Base-by-base conservation (phyloP, 768 basidiomycete species). In the Suillus variegatus region DNA sequence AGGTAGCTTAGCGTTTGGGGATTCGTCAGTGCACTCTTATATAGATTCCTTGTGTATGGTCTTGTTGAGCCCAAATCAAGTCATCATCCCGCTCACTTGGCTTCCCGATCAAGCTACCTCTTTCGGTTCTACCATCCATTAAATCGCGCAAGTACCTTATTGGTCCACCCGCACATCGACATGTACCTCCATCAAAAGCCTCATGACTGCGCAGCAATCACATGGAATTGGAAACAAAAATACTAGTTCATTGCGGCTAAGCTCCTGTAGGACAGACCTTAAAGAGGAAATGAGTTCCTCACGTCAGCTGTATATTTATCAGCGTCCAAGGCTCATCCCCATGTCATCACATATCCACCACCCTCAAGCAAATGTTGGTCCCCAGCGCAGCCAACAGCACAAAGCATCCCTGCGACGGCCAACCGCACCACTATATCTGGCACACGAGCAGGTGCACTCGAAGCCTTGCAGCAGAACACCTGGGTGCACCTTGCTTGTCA, bases 301-400 rank as follows among this genome's bases (percentile, higher is more conserved):
- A 0, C 36, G 4, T 36, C 36, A 36, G 36, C 36, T 36, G 28
- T 32, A 47, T 43, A 18, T n/a, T 25, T 49, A 58, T 64, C 36
- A 22, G 12, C 14, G 25, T 28, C 22, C 68, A 46, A 71, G 36
- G 61, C 54, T 41, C 22, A 35, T 36, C 36, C 8, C 8, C 36
- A 36, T 36, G 36, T 18, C 54, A 10, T 10, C 13, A 96, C 5
- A 97, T 95, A 79, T 99, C 99, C 14, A 82, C 75, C 62, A 88
- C 70, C 64, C 93, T 81, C 70, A 95, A 75, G 25, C 83, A 90
- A 68, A 96, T 85, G 73, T 96, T 96, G 67, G 89, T 85, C 22
- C 84, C 83, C 61, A 95, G 76, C 20, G 93, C 92, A 43, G 82
- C 77, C 64, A 92, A 84, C 52, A 97, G 77, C 49, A 90, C 82